phyloP scores from a whole-genome alignment of 495 filamentous ascomycete species.

The Hypoxylon fuscum region DNA sequence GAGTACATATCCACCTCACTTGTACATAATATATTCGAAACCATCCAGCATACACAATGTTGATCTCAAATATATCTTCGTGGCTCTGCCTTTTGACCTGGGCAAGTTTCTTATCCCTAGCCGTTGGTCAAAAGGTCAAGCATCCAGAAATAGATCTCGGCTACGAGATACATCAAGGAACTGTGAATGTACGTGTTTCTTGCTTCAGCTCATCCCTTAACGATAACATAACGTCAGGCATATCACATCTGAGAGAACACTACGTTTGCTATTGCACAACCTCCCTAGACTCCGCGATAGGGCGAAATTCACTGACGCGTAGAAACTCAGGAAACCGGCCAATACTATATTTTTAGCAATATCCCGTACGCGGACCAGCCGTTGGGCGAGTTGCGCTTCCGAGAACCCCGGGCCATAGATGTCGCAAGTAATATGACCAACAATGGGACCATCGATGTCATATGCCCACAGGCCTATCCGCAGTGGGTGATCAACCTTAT shows the following conservation, averaged over 20 bases:
- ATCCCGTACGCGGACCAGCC: slow-evolving; percentile 35
- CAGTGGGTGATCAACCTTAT: slow-evolving; percentile 28
- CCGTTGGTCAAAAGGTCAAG: slow-evolving; percentile 5
- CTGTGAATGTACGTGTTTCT: slow-evolving; percentile 25
- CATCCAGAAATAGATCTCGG: slow-evolving; percentile 26
- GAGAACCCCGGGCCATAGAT: slow-evolving; percentile 13
- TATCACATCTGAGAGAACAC: neutral
- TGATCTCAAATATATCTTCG: neutral
- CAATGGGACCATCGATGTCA: slow-evolving; percentile 13
- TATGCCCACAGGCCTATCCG: slow-evolving; percentile 38
- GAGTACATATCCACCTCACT: no score
- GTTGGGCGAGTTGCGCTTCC: slow-evolving; percentile 24
- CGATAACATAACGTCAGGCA: neutral
- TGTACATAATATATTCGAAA: no score
- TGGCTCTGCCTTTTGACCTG: slow-evolving; percentile 3
- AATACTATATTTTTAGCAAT: slow-evolving; percentile 37
- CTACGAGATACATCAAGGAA: slow-evolving; percentile 29
- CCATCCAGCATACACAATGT: neutral
- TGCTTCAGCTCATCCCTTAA: neutral
- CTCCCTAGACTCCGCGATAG: no score
- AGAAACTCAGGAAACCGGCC: slow-evolving; percentile 16
- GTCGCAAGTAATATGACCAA: neutral
- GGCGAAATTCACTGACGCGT: neutral
- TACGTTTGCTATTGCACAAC: no score
- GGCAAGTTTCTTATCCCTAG: neutral